Percentiles rank a stretch among this genome's conserved stretches.
These are phyloP conservation scores for Aureobasidium sp. DNA, from an alignment of 2,329 filamentous ascomycete species.

Conservation along the genomic window DNA sequence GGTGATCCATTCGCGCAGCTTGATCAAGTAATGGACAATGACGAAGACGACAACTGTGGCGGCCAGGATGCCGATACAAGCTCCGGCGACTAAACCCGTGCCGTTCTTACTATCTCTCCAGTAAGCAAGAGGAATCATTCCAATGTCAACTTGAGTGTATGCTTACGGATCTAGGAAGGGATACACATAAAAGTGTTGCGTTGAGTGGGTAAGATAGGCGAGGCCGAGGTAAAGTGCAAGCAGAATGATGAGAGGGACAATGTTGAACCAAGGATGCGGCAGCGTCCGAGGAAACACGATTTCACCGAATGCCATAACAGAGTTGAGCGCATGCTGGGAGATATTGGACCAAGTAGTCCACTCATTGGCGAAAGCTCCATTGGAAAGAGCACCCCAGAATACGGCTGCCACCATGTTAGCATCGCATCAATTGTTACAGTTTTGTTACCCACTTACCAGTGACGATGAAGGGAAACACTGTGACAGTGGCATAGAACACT, in stretches of 20 bases:
- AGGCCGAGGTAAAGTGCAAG: slow-evolving; percentile 64
- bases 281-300: slow-evolving; percentile 59
- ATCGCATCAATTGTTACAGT: neutral
- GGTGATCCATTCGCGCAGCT: slow-evolving; percentile 32
- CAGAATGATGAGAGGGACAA: slow-evolving; percentile 60
- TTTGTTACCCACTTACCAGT: slow-evolving; percentile 28
- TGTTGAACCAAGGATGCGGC: slow-evolving; percentile 55
- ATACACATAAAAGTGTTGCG: slow-evolving; percentile 69
- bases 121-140: neutral
- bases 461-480: slow-evolving; percentile 35
- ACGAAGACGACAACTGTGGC: slow-evolving; percentile 32
- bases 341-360: slow-evolving; percentile 49
- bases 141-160: neutral
- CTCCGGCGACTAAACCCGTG: slow-evolving; percentile 52
- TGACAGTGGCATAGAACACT: slow-evolving; percentile 35
- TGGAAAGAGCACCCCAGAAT: slow-evolving; percentile 34
- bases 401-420: slow-evolving; percentile 25
- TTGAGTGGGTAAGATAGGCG: slow-evolving; percentile 63
- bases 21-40: slow-evolving; percentile 32
- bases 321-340: slow-evolving; percentile 68
- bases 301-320: slow-evolving; percentile 66
- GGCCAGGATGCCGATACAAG: slow-evolving; percentile 45
- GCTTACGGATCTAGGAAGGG: slow-evolving; percentile 58
- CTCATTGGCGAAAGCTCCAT: slow-evolving; percentile 24
- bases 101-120: slow-evolving; percentile 25